Evolutionary conservation across 352 stramenopile species (phyloP), one percentile per base, ranked within the genome.

Genomic region (Globisporangium mamillatum): DNA sequence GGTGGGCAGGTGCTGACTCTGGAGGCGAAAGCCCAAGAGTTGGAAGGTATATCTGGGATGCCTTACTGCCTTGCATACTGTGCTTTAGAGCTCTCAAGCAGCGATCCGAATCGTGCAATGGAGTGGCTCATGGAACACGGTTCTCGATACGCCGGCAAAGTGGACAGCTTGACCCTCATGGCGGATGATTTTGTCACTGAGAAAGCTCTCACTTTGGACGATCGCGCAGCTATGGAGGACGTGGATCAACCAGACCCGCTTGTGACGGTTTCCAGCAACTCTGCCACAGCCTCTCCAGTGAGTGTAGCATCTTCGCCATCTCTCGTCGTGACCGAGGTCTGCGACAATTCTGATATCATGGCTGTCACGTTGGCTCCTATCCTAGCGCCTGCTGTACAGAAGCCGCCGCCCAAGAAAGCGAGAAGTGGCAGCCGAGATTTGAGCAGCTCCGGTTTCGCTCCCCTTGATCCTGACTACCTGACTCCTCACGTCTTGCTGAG

Each of bases 81-180:
- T 60, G 87, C 87, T 4, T 64, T 96, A 2, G 89, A 96, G 60
- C 75, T 96, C 7, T 88, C 74, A 22, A 92, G 89, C 57, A 80
- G 68, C n/a, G 87, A 96, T 65, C 84, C 87, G 3, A 94, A 96
- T 57, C 83, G 85, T 32, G 84, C 89, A 1, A 93, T 95, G 85
- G 89, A 95, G 72, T 96, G 89, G 89, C 68, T 96, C 9, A 93
- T 96, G 78, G 89, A 96, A 63, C 80, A 94, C 29, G 89, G 89
- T 14, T 72, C 53, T 7, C 80, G 76, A 8, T 95, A 92, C 60
- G 59, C 76, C 0, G 77, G 92, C 18, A 85, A 81, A 54, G 64
- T 72, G 25, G 81, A 89, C n/a, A 76, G 64, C 1, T 29, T 93
- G 20, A 44, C 75, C 10, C 34, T 90, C 12, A 60, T 93, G 22